Conservation (phyloP, 2,329 filamentous ascomycete species). For the Stachybotrys chlorohalonatus region DNA sequence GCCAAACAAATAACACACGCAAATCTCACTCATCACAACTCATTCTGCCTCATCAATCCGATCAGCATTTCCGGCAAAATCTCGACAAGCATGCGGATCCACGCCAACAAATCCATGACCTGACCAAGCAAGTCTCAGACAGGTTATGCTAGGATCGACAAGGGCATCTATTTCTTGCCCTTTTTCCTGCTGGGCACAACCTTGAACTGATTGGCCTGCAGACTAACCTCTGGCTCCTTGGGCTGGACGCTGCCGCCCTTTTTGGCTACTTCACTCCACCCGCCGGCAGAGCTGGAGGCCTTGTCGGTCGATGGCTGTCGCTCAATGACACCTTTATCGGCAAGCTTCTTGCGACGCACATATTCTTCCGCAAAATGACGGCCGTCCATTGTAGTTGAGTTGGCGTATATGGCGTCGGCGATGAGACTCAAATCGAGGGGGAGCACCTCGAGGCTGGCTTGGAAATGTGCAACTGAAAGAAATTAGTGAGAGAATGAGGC, state of each 20-base stretch:
- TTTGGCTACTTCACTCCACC: slow-evolving; percentile 97
- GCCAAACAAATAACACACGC: too few species aligned
- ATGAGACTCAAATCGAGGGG: slow-evolving; percentile 74
- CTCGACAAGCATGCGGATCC: not conserved
- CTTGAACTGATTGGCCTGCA: slow-evolving; percentile 62
- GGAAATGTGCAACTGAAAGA: slow-evolving; percentile 65
- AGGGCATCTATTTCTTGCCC: slow-evolving; percentile 55
- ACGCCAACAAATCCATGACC: slow-evolving; percentile 6
- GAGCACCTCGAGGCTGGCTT: slow-evolving; percentile 64
- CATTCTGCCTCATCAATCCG: not conserved
- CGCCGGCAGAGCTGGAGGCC: slow-evolving; percentile 44
- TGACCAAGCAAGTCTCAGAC: not conserved
- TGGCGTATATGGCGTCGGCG: slow-evolving; percentile 80
- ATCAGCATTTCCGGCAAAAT: not conserved
- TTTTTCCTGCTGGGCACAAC: slow-evolving; percentile 92
- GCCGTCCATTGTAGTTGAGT: slow-evolving; percentile 82
- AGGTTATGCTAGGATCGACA: not conserved
- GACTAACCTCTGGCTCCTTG: slow-evolving; percentile 34
- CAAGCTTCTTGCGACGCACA: slow-evolving; percentile 82
- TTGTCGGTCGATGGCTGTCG: slow-evolving; percentile 54
- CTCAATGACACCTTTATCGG: slow-evolving; percentile 83
- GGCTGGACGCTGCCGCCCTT: slow-evolving; percentile 49
- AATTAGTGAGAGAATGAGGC: slow-evolving; percentile 20
- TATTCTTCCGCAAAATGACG: slow-evolving; percentile 93
- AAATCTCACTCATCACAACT: not conserved